Conservation (phyloP, 108 stramenopile species). For the Bacterosira constricta region DNA sequence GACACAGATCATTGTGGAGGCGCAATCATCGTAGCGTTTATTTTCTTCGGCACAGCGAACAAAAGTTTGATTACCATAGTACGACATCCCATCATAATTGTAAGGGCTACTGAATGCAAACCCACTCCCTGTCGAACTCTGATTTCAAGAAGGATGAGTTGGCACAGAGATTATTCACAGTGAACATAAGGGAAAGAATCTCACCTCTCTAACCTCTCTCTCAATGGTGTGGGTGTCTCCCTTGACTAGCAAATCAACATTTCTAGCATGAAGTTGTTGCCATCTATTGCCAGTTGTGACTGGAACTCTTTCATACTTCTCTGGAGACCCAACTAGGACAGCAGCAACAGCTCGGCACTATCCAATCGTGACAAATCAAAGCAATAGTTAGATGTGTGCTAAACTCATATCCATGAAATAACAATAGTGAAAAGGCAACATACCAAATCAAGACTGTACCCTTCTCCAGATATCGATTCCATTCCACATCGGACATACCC, state of each 20-base stretch:
- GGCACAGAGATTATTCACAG: no score
- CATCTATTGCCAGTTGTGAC: neutral
- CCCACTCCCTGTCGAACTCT: neutral
- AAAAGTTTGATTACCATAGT: constrained; percentile 34
- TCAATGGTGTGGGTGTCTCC: constrained; percentile 16
- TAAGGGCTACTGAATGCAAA: constrained; percentile 46
- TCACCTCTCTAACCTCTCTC: constrained; percentile 5
- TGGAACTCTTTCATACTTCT: neutral
- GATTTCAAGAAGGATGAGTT: no score
- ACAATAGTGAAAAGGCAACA: neutral
- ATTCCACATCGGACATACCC: constrained; percentile 7
- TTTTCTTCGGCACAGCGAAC: constrained; percentile 41
- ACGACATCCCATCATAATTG: constrained; percentile 36
- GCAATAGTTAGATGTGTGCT: neutral
- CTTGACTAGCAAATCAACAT: constrained; percentile 2
- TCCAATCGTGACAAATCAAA: no score
- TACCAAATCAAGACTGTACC: neutral
- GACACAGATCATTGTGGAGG: neutral
- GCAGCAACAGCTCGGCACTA: constrained; percentile 14
- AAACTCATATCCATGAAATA: neutral
- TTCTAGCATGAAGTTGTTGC: neutral
- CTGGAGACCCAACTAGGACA: constrained; percentile 2
- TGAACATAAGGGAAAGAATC: no score
- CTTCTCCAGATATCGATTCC: no score
- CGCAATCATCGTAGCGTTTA: neutral